A percentile compares a stretch with the other conserved stretches of the same genome.
Conservation (phyloP, 1,284 basidiomycete species). For the Trichosporon sp. region DNA sequence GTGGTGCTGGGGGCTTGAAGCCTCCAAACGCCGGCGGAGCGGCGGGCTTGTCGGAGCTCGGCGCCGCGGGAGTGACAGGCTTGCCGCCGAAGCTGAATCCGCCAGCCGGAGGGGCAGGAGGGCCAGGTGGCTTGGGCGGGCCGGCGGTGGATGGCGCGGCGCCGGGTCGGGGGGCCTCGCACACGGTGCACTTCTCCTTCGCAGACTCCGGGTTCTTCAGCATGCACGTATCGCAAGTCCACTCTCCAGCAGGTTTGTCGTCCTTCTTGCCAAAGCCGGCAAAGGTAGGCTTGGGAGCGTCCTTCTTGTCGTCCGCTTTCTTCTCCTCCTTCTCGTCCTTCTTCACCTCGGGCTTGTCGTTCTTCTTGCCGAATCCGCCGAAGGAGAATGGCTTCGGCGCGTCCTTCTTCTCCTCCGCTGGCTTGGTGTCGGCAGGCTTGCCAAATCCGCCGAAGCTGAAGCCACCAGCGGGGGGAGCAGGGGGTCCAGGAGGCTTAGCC, state of each 20-base stretch:
- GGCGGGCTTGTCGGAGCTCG: neutral
- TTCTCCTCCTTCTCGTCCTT: neutral
- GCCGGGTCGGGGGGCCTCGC: slow-evolving; percentile 50
- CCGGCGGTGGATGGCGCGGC: slow-evolving; percentile 9
- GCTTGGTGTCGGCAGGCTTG: slow-evolving; percentile 6
- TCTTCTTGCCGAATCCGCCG: slow-evolving; percentile 1
- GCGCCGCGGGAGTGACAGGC: neutral
- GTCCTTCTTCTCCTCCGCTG: neutral
- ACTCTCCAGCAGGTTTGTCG: slow-evolving; percentile 25
- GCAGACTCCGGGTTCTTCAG: slow-evolving; percentile 51
- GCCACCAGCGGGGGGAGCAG: neutral
- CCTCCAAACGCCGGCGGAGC: neutral
- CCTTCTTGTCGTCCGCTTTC: neutral
- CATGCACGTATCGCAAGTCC: slow-evolving; percentile 54
- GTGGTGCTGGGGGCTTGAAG: neutral
- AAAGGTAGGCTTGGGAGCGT: neutral
- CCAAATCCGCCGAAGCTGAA: slow-evolving; percentile 14
- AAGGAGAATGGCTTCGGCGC: slow-evolving; percentile 2
- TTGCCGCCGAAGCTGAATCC: slow-evolving; percentile 8
- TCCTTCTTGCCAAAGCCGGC: neutral
- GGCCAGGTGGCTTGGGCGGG: neutral
- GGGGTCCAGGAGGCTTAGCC: neutral
- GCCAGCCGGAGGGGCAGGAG: slow-evolving; percentile 1
- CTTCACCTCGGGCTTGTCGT: neutral
- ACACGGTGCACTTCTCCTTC: slow-evolving; percentile 53